Evolutionary conservation across 768 basidiomycete species (phyloP), one percentile per base, ranked within the genome.

Genomic region (Suillus discolor): DNA sequence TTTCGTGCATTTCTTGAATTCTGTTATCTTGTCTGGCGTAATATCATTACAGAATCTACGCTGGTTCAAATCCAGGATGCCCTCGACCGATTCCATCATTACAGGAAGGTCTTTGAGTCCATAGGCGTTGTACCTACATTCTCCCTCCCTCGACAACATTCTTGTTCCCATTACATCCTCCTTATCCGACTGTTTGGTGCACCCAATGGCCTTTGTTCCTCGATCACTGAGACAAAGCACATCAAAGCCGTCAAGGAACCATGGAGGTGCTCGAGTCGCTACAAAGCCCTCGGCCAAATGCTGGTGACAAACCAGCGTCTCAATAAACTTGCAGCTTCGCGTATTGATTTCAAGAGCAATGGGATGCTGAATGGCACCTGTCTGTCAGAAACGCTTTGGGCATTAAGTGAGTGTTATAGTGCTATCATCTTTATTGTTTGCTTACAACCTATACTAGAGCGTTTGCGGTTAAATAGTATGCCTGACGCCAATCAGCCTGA

Each of bases 211-310:
- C 68, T 66, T 7, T 72, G 63, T 49, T 71, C n/a, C n/a, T n/a
- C n/a, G n/a, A n/a, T n/a, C n/a, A n/a, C n/a, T n/a, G n/a, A n/a
- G n/a, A n/a, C n/a, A n/a, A n/a, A n/a, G n/a, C n/a, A n/a, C 42
- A 73, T 71, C 49, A 69, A 67, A 25, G 78, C 64, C 0, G 64
- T 69, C 0, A 69, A 69, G 28, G 25, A 73, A 31, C 79, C 79
- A 0, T 81, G 78, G 78, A 67, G 74, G 0, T 66, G 71, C 5
- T 79, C 77, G 0, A 80, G 65, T 65, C 70, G 61, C 0, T 69
- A 72, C 62, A 65, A 80, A 11, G 71, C 79, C 1, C 68, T 79
- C 2, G 55, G 62, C 1, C 75, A 78, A 63, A 79, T 78, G 73
- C 71, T 78, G 4, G 36, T 70, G 0, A 78, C 73, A 28, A 69